Conservation (phyloP, 495 filamentous ascomycete genomes). For the Neurospora sp. region DNA sequence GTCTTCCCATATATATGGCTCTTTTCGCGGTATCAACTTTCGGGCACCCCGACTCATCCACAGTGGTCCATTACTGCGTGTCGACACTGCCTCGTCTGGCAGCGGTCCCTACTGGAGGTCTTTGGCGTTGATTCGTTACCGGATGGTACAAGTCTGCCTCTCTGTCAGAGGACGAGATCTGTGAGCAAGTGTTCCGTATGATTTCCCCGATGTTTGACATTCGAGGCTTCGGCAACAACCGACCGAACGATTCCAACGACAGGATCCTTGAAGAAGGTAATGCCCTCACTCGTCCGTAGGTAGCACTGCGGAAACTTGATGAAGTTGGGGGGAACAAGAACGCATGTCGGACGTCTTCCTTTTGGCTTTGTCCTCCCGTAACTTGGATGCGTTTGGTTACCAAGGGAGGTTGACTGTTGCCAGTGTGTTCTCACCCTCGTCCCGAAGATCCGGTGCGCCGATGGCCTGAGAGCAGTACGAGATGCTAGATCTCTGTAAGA, state of each 20-base stretch:
- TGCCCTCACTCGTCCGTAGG: neutral
- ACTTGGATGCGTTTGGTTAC: neutral
- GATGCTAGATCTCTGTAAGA: neutral
- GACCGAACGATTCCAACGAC: neutral
- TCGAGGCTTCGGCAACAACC: neutral
- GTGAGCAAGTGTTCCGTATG: neutral
- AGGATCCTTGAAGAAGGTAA: neutral
- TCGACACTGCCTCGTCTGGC: neutral
- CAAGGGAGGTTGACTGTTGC: neutral
- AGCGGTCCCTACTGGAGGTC: fast-evolving
- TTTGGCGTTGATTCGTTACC: neutral
- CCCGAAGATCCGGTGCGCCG: neutral
- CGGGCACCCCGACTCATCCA: neutral
- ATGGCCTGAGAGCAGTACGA: neutral
- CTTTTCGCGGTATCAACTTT: neutral
- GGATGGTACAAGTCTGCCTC: neutral
- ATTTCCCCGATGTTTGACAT: neutral
- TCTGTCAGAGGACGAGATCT: neutral
- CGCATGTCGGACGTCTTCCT: neutral
- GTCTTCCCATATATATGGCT: neutral
- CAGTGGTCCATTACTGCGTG: neutral
- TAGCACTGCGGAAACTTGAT: neutral
- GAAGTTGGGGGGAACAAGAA: neutral
- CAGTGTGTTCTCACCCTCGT: neutral
- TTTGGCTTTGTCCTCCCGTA: neutral